Conservation (phyloP, 148 eudicot species). For the Bassia scoparia region DNA sequence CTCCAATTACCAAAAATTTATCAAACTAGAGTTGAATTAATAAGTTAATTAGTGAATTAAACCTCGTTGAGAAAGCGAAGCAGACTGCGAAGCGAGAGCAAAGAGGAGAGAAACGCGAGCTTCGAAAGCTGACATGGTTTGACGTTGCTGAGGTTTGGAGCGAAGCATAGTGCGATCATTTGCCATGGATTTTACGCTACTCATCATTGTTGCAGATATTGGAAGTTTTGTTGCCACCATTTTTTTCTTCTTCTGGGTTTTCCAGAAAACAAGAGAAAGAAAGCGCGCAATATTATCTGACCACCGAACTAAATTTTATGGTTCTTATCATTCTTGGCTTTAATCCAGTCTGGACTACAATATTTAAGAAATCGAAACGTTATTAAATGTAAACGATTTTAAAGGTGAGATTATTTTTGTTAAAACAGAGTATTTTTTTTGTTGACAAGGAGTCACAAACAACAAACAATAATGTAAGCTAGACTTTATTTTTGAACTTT, state of each 20-base stretch:
- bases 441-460: too few relatives aligned
- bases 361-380: too few relatives aligned
- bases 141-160: background rate
- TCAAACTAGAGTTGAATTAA: background rate
- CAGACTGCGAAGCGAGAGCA: slow-evolving; percentile 79
- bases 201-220: background rate
- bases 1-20: background rate
- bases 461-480: too few relatives aligned
- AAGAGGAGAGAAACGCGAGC: slow-evolving; percentile 76
- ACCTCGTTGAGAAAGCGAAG: slow-evolving; percentile 70
- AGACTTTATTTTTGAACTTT: too few relatives aligned
- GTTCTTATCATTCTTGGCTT: too few relatives aligned
- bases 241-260: background rate
- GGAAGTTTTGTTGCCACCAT: slow-evolving; percentile 12
- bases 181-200: background rate
- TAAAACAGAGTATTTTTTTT: too few relatives aligned
- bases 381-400: too few relatives aligned
- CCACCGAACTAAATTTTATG: too few relatives aligned
- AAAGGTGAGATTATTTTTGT: too few relatives aligned
- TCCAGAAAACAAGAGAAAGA: too few relatives aligned
- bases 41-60: slow-evolving; percentile 1
- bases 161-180: slow-evolving; percentile 5
- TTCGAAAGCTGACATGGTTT: slow-evolving; percentile 49
- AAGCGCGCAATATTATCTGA: too few relatives aligned
- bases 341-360: too few relatives aligned